Conservation (phyloP, 1,284 basidiomycete genomes). For the Ustilago curta region DNA sequence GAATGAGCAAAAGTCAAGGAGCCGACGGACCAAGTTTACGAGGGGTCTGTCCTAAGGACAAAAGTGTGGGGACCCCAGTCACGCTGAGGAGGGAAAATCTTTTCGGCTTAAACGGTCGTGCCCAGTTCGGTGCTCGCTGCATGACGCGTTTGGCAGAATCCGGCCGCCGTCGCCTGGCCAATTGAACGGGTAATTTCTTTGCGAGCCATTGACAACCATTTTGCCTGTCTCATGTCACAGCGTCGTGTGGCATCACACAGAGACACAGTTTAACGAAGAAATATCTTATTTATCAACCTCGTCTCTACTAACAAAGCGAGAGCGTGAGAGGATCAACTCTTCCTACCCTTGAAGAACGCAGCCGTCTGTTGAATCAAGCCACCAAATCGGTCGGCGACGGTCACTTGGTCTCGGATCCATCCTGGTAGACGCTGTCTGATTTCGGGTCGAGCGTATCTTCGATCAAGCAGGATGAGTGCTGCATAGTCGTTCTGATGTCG, state of each 20-base stretch:
- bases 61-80: constrained; percentile 31
- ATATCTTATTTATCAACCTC: neutral
- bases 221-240: neutral
- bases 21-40: neutral
- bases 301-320: neutral
- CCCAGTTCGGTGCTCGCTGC: neutral
- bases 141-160: constrained; percentile 7
- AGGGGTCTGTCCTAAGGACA: neutral
- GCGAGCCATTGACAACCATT: neutral
- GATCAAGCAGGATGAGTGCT: constrained; percentile 63
- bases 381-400: constrained; percentile 79
- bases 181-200: constrained; percentile 13
- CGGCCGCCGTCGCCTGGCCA: neutral
- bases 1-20: neutral
- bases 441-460: constrained; percentile 57
- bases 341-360: constrained; percentile 51
- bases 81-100: neutral
- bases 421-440: constrained; percentile 58
- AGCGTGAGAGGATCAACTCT: neutral
- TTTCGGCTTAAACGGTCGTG: constrained; percentile 7
- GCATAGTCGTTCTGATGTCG: constrained; percentile 66
- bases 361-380: constrained; percentile 77
- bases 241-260: no score
- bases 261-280: neutral
- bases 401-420: constrained; percentile 79